Base-by-base conservation (phyloP, 2,329 filamentous ascomycete species). In the Monilinia fructigena region DNA sequence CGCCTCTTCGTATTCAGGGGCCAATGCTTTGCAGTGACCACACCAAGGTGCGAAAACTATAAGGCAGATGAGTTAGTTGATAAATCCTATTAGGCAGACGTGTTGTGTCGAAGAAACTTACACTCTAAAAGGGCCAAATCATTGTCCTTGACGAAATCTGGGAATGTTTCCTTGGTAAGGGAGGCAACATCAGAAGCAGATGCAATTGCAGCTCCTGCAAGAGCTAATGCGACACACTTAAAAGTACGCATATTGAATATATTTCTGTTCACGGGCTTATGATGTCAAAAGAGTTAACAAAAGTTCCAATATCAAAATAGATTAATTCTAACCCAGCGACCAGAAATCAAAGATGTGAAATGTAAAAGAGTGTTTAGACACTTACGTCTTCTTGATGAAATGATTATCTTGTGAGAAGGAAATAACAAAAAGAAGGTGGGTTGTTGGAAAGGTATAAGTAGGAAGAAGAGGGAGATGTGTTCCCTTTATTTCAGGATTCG, bases 11-110 rank as follows among this genome's bases (percentile, higher is more conserved):
- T 95, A 96, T 81, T 95, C 91, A 77, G 91, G 91, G 70, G 91
- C 95, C 72, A 99, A 91, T 68, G 94, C 94, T 85, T 99, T 98
- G 90, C 94, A 98, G 86, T 98, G 94, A 72, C 93, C 94, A 72
- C 75, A 77, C 76, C 76, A 77, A 70, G 76, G 76, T 73, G 94
- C 94, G 79, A 92, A 97, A 87, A 97, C 90, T 92, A 70, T 65
- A 65, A 53, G 40, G 59, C 40, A 18, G 18, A 63, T 59, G 58
- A 63, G 53, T 73, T 70, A 74, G 74, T 67, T 66, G 12, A 35
- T 16, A 45, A 60, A 52, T 53, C 3, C n/a, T 20, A 68, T 28
- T 68, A 66, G 47, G 31, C 16, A 48, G 65, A 38, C 18, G 45
- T 12, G 11, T 38, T 50, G 5, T 0, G 8, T 38, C 14, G 18